These are phyloP conservation scores for Ophiorrhiza pumila DNA, from an alignment of 257 asterid species.

Conservation along the genomic window DNA sequence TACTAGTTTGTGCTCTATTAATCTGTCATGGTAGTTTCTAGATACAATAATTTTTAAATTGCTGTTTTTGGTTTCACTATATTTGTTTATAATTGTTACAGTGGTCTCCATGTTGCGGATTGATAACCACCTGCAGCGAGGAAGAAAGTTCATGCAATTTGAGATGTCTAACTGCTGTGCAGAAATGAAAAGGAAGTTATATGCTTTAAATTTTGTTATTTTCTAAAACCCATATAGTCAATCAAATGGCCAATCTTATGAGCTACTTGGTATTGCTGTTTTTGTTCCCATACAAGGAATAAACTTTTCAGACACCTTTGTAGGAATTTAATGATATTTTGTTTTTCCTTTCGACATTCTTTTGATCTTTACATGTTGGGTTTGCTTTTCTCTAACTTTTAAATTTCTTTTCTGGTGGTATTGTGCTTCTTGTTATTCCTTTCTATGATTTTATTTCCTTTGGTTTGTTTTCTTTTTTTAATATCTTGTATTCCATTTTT, in stretches of 20 bases:
- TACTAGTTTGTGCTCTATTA: neutral
- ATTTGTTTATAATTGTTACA: neutral
- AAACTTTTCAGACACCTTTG: neutral
- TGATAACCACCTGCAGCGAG: neutral
- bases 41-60: neutral
- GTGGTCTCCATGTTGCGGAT: slow-evolving; percentile 10
- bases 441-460: too few species aligned
- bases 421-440: neutral
- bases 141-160: neutral
- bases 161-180: slow-evolving; percentile 1
- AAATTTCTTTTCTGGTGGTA: neutral
- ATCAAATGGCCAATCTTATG: neutral
- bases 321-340: neutral
- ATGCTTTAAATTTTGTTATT: neutral
- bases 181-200: neutral
- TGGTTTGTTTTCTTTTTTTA: neutral
- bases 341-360: neutral
- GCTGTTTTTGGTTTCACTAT: neutral
- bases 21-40: neutral
- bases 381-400: neutral
- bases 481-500: neutral
- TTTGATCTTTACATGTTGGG: neutral
- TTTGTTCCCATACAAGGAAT: neutral
- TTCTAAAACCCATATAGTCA: neutral
- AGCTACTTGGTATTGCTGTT: neutral